Base-by-base conservation (phyloP, 345 rosid genomes). In the Syzygium grande region DNA sequence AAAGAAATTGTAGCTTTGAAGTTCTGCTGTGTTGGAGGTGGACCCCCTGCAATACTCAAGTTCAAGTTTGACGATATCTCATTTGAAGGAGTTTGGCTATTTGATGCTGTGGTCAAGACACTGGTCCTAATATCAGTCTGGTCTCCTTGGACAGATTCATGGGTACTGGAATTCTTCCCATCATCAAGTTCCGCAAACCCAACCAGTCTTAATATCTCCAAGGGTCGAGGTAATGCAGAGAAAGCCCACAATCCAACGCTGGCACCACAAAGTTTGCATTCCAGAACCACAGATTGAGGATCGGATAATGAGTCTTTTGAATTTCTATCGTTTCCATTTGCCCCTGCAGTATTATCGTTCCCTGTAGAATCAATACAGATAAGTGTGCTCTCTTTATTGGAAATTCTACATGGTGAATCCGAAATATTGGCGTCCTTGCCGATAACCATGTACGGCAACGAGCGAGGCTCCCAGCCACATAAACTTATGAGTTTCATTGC, bases 391-490 rank as follows among this genome's bases (percentile, higher is more conserved):
- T 85, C 89, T 63, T 46, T 85, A 51, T 51, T 83, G 19, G 84
- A 51, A 65, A 55, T 59, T 30, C 34, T 21, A 52, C 85, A 41
- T 52, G 89, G 53, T 78, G 85, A 80, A 56, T 78, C 73, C 8
- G 27, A 52, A 80, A 51, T 25, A 86, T 88, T 59, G 86, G 55
- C 17, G 27, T 86, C 84, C 85, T 73, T 85, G 55, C n/a, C 61
- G 63, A 85, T 86, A 90, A 96, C 97, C 89, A 94, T 89, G 91
- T 96, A 98, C 80, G 99, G 95, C 86, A 97, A 91, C 54, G 89
- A 88, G 11, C 97, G 96, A 2, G 97, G 97, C 90, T 97, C 99
- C 99, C 99, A 98, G 87, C 99, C 99, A 89, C 97, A 97, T 77
- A 98, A 92, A 92, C 97, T 93, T 88, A 93, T 92, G 85, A 95